Evolutionary conservation across 1,284 basidiomycete species (phyloP), one percentile per base, ranked within the genome.

Genomic region (Ganoderma leucocontextum): DNA sequence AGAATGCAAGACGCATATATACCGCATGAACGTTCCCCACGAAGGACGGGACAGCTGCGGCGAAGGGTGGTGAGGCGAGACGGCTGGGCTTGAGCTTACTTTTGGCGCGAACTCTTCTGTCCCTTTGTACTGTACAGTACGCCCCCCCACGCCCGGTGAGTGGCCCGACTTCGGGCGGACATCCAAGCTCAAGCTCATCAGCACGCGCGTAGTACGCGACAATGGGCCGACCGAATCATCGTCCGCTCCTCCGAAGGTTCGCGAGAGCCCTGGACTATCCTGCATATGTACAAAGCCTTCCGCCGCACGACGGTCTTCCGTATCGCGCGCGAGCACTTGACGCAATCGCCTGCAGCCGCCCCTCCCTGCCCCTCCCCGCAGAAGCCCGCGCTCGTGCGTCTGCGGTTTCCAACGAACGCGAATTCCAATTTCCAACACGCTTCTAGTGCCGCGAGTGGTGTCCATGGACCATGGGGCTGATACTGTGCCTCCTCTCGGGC

Each of bases 281-380:
- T 58, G 19, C 33, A 38, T 58, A 58, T 38, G 35, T 58, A 19
- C 15, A 58, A 58, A 58, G 35, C 55, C 55, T 58, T 35, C 55
- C 55, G 35, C n/a, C 19, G 15, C 35, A 38, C 35, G 55, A 35
- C 35, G 7, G 35, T 12, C 13, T 53, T 53, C 52, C 52, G 35
- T 57, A 36, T 35, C 55, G 35, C 35, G 10, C 55, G 55, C 55
- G 55, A 58, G 55, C 35, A 58, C 29, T 57, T 57, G 55, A 57
- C 55, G 35, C 55, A n/a, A 57, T 57, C 33, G 47, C n/a, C 39
- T 41, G 44, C 44, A 47, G 19, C 44, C 44, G 44, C 44, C 13
- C 2, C 29, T n/a, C n/a, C n/a, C n/a, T n/a, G 29, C 29, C 29
- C 29, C 29, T 29, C 17, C 13, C 33, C 55, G 25, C 7, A 53